Conservation (phyloP, 768 basidiomycete genomes). For the Scleroderma citrinum region DNA sequence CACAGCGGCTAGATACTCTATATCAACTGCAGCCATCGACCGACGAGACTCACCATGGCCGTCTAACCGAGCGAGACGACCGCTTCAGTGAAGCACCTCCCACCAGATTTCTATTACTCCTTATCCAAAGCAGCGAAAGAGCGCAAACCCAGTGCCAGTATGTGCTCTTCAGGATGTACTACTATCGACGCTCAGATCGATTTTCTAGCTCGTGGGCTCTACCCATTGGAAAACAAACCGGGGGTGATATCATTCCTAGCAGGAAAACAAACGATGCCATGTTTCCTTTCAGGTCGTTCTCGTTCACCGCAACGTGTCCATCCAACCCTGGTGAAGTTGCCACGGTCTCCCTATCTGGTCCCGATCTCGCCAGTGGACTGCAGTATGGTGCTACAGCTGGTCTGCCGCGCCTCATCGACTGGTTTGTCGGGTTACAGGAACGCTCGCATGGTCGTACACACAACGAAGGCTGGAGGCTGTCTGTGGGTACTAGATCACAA, state of each 20-base stretch:
- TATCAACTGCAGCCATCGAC: too few relatives aligned
- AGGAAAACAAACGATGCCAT: constrained; percentile 85
- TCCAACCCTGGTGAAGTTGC: constrained; percentile 39
- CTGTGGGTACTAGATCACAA: constrained; percentile 81
- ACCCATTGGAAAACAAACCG: constrained; percentile 71
- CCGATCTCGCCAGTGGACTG: constrained; percentile 59
- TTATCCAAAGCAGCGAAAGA: constrained; percentile 62
- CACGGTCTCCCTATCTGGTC: constrained; percentile 47
- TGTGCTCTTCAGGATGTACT: constrained; percentile 15
- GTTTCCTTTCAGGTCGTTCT: constrained; percentile 85
- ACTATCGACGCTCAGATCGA: constrained; percentile 1
- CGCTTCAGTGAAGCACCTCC: constrained; percentile 26
- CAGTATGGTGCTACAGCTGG: constrained; percentile 79
- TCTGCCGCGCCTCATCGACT: constrained; percentile 53
- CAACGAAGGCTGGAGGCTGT: constrained; percentile 68
- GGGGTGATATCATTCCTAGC: constrained; percentile 80
- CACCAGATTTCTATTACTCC: constrained; percentile 46
- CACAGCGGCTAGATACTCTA: too few relatives aligned
- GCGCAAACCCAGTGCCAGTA: constrained; percentile 60
- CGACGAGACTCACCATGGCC: not conserved
- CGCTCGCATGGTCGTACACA: constrained; percentile 55
- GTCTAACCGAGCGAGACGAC: not conserved
- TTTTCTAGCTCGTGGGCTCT: constrained; percentile 55
- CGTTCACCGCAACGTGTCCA: constrained; percentile 54
- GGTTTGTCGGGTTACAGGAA: constrained; percentile 71